These are phyloP conservation scores for Triticum timopheevii DNA, from an alignment of 176 grass and related monocot genomes.

Conservation along the genomic window DNA sequence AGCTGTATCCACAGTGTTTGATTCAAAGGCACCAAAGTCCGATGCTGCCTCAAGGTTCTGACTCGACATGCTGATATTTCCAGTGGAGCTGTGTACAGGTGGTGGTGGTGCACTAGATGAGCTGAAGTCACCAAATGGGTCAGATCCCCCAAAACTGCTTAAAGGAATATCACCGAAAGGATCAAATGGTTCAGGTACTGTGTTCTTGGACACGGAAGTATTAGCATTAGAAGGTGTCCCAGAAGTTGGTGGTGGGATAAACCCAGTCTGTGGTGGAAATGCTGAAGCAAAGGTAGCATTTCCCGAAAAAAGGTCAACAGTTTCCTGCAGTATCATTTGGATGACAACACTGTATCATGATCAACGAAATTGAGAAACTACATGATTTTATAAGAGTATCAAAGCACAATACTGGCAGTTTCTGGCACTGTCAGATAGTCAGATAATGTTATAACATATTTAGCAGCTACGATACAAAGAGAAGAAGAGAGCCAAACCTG, in stretches of 20 bases:
- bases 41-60: constrained; percentile 49
- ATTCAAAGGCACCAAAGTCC: constrained; percentile 60
- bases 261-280: constrained; percentile 41
- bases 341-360: constrained; percentile 20
- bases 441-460: constrained; percentile 8
- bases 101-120: constrained; percentile 33
- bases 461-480: background rate
- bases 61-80: constrained; percentile 33
- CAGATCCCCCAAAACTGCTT: constrained; percentile 68
- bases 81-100: constrained; percentile 35
- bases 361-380: constrained; percentile 16
- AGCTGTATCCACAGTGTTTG: constrained; percentile 13
- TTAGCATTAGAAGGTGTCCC: constrained; percentile 46
- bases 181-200: constrained; percentile 61
- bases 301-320: constrained; percentile 51
- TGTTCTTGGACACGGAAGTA: constrained; percentile 34
- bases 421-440: too few species aligned
- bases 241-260: constrained; percentile 58
- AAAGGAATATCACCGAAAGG: constrained; percentile 85
- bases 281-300: constrained; percentile 45
- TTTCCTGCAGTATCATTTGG: constrained; percentile 52
- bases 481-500: constrained; percentile 52
- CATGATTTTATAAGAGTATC: background rate
- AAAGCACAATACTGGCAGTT: background rate
- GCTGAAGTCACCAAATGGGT: constrained; percentile 72